Evolutionary conservation across 345 rosid genomes (phyloP).

Genomic region (Ricinus communis): DNA sequence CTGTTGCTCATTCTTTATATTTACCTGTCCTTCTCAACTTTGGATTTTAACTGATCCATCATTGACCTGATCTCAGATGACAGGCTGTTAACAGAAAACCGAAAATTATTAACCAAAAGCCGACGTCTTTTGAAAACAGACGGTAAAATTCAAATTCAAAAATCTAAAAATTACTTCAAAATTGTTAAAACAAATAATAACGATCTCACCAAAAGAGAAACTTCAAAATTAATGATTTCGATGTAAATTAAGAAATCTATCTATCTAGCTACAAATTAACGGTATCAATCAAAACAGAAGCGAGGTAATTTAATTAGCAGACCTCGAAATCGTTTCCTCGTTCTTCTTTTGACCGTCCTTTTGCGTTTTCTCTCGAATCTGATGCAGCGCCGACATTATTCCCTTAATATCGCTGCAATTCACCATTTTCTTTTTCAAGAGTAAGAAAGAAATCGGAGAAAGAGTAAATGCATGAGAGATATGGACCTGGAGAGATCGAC

Average conservation of each 20-base stretch:
- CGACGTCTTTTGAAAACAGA: background rate
- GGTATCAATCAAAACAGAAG: background rate
- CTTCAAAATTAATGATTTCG: no score
- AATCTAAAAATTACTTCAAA: background rate
- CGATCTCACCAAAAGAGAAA: background rate
- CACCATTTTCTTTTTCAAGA: background rate
- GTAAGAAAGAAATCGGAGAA: background rate
- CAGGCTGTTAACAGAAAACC: constrained; percentile 46
- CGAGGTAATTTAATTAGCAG: background rate
- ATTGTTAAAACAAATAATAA: no score
- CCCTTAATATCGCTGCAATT: constrained; percentile 73
- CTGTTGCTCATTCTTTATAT: background rate
- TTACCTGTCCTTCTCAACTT: constrained; percentile 80
- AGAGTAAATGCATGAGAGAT: background rate
- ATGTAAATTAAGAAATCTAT: no score
- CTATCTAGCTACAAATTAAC: background rate
- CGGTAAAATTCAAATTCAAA: background rate
- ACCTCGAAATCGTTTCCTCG: constrained; percentile 88
- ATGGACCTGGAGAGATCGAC: constrained; percentile 57
- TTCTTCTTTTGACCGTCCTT: constrained; percentile 80
- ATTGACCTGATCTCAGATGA: constrained; percentile 65
- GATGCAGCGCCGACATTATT: constrained; percentile 76
- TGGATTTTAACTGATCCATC: constrained; percentile 66
- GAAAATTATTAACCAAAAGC: background rate
- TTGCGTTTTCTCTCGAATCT: constrained; percentile 69